A percentile compares a stretch with the other conserved stretches of the same genome.
phyloP scores from a whole-genome alignment of 2,329 filamentous ascomycete species.

The Tolypocladium ophioglossoides region DNA sequence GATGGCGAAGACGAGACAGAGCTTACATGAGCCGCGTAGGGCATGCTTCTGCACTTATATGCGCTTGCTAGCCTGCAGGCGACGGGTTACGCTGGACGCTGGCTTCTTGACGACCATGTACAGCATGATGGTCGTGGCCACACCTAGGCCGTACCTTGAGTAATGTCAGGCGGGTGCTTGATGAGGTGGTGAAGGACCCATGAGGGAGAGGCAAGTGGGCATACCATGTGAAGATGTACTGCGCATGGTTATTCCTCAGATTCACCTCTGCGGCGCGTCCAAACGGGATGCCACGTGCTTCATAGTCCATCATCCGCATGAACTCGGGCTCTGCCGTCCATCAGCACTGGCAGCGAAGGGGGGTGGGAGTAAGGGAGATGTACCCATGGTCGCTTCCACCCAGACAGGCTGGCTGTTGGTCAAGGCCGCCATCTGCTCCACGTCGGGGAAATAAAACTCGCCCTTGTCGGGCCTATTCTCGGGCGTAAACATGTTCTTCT shows the following conservation, averaged over 20 bases:
- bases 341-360: constrained; percentile 2
- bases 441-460: constrained; percentile 93
- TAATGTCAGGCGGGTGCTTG: neutral
- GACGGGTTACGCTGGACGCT: constrained; percentile 57
- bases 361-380: constrained; percentile 8
- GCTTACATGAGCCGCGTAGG: constrained; percentile 6
- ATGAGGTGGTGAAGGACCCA: neutral
- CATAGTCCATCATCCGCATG: constrained; percentile 63
- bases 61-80: constrained; percentile 65
- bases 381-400: constrained; percentile 94
- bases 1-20: constrained; percentile 26
- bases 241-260: constrained; percentile 88
- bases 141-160: constrained; percentile 69
- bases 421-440: constrained; percentile 77
- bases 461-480: constrained; percentile 73
- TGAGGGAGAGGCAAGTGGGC: constrained; percentile 15
- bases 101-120: constrained; percentile 92
- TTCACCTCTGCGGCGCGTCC: constrained; percentile 84
- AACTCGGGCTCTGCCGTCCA: constrained; percentile 58
- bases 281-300: constrained; percentile 77
- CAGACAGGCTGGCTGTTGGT: constrained; percentile 81
- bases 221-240: constrained; percentile 99
- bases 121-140: constrained; percentile 88
- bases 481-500: constrained; percentile 97
- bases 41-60: constrained; percentile 40